Conservation (phyloP, 148 eudicot species). For the Gaultheria prostrata region DNA sequence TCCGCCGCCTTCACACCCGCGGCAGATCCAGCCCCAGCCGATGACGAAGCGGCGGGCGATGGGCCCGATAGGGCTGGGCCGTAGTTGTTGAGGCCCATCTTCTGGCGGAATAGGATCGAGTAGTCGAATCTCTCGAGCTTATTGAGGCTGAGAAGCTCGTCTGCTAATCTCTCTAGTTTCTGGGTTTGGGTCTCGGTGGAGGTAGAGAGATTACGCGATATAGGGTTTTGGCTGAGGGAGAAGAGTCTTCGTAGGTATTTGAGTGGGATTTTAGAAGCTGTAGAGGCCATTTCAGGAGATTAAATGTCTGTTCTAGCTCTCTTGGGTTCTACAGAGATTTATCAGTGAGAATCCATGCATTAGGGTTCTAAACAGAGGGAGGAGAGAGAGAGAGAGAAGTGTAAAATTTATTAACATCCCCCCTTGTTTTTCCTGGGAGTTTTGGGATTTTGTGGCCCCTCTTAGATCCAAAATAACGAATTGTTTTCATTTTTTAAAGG, state of each 20-base stretch:
- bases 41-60: constrained; percentile 10
- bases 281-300: constrained; percentile 32
- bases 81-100: constrained; percentile 55
- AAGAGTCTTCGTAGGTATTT: constrained; percentile 26
- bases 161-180: constrained; percentile 65
- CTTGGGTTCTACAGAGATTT: not conserved
- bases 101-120: constrained; percentile 49
- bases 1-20: constrained; percentile 42
- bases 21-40: constrained; percentile 14
- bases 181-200: constrained; percentile 36
- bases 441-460: too few relatives aligned
- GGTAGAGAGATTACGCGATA: constrained; percentile 29
- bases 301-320: not conserved
- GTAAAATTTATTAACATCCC: too few relatives aligned
- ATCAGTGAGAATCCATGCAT: not conserved
- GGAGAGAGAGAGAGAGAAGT: not conserved
- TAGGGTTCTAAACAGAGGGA: not conserved
- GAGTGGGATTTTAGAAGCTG: constrained; percentile 27
- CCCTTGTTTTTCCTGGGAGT: too few relatives aligned
- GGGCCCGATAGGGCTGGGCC: constrained; percentile 19
- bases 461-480: too few relatives aligned
- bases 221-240: constrained; percentile 10
- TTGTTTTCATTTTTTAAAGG: too few relatives aligned
- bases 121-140: constrained; percentile 68
- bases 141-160: constrained; percentile 58